These are phyloP conservation scores for Umbilicus rupestris DNA, from an alignment of 164 flowering plant genomes.

Conservation along the genomic window DNA sequence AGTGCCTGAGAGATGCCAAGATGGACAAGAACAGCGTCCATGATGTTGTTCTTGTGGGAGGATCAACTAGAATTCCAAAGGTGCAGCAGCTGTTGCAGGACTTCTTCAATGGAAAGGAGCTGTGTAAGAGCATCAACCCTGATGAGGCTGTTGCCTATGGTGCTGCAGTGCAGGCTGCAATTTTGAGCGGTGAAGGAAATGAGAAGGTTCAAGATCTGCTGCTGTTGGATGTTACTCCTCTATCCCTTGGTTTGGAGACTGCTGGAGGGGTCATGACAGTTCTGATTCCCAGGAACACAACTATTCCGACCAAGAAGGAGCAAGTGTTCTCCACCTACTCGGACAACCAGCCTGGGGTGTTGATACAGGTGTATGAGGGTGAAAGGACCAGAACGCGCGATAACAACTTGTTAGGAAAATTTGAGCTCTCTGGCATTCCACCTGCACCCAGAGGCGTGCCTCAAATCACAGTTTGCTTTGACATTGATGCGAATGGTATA, in stretches of 20 bases:
- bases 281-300: slow-evolving; percentile 35
- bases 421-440: slow-evolving; percentile 34
- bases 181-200: too few species aligned
- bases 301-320: slow-evolving; percentile 38
- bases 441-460: slow-evolving; percentile 19
- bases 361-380: slow-evolving; percentile 34
- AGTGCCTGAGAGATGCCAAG: slow-evolving; percentile 24
- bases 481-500: too few species aligned
- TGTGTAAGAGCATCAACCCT: slow-evolving; percentile 39
- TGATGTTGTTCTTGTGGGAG: slow-evolving; percentile 43
- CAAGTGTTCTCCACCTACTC: too few species aligned
- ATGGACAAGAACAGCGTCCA: slow-evolving; percentile 39
- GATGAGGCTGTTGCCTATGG: slow-evolving; percentile 46
- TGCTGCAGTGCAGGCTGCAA: slow-evolving; percentile 47
- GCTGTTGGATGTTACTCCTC: too few species aligned
- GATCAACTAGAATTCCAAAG: slow-evolving; percentile 40
- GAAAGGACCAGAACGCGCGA: slow-evolving; percentile 30
- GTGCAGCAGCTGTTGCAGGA: slow-evolving; percentile 40
- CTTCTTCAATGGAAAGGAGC: slow-evolving; percentile 42
- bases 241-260: too few species aligned
- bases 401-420: slow-evolving; percentile 33
- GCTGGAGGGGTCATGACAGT: slow-evolving; percentile 37
- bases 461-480: too few species aligned
- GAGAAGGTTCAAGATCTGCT: too few species aligned
- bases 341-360: slow-evolving; percentile 32